Base-by-base conservation (phyloP, 768 basidiomycete species). In the Calocera viscosa region DNA sequence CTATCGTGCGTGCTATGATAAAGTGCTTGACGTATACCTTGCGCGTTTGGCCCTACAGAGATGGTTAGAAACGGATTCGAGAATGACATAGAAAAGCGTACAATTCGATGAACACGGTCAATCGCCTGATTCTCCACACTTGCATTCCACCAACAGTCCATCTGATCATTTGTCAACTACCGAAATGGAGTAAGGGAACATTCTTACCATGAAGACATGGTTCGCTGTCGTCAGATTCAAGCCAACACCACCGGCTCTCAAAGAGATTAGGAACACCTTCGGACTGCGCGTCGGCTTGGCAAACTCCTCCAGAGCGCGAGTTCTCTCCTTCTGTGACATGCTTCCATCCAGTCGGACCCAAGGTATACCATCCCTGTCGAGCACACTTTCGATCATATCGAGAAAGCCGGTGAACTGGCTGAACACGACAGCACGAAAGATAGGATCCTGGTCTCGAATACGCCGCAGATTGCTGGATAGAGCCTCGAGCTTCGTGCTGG, bases 131-230 rank as follows among this genome's bases (percentile, higher is more conserved):
- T 85, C 73, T 92, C 91, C 2, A 82, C 85, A 0, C 90, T 89
- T 2, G 88, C 83, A 73, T 91, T 92, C 90, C 90, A 92, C 90
- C 90, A 91, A 70, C 89, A 92, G 72, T 91, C 90, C 90, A 92
- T 92, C 90, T 91, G 41, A 35, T 66, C 24, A 38, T 5, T 38
- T 19, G 43, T 24, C 24, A 47, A 24, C 7, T 19, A 47, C 5
- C 19, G 19, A 7, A 24, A 7, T 19, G 19, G 24, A 49, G 22
- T 64, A 28, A 22, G 65, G 49, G 40, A 12, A 33, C 24, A 26
- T 1, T 72, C 79, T 68, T 70, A 88, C 90, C 89, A 93, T 89
- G 73, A 89, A 92, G 12, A 92, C 91, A 75, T 91, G 81, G 72
- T 92, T 90, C 7, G 91, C 91, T 14, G 80, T 82, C 28, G 91